Evolutionary conservation across 441 rosid species (phyloP), one percentile per base, ranked within the genome.

Genomic region (Populus hybrid): DNA sequence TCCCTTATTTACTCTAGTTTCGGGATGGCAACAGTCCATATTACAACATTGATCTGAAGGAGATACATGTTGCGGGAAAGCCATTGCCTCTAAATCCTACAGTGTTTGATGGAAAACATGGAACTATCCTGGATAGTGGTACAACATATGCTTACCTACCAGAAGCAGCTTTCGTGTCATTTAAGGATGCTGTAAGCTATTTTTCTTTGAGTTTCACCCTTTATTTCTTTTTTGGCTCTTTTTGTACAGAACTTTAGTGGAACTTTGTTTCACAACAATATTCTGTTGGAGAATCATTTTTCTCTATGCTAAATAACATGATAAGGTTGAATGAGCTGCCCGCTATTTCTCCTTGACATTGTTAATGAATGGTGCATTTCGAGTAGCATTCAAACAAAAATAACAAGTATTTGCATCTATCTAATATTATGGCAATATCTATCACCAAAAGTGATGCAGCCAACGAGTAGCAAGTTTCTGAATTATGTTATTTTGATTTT

Each of bases 1-100:
- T 89, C 96, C 89, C 90, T 77, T 91, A 93, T 92, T 93, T 95
- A 91, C 97, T 89, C 88, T 90, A 91, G 96, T 91, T 90, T 91
- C 89, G 93, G 93, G 93, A 88, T 93, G 93, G 91, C 90, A 89
- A 92, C 99, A 94, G 97, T 91, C 94, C 93, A 84, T 92, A 94
- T 89, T 95, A 93, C 90, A 92, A 92, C 82, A 88, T 95, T 85
- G 95, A 94, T 87, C 89, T 92, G 93, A 94, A 86, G 91, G 98
- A 86, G 85, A 85, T 95, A 79, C 93, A 87, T 83, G 94, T 95
- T 59, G 99, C 91, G 67, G 98, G 97, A 84, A 93, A 92, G 91
- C 83, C 78, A 78, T 87, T 94, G 87, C 85, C 86, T 73, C 46
- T 95, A 23, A 84, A 88, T 66, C 84, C 93, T 3, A 86, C 71